Percentiles rank a stretch among this genome's conserved stretches.
Conservation (phyloP, 108 stramenopile genomes). For the Epithemia pelagica region DNA sequence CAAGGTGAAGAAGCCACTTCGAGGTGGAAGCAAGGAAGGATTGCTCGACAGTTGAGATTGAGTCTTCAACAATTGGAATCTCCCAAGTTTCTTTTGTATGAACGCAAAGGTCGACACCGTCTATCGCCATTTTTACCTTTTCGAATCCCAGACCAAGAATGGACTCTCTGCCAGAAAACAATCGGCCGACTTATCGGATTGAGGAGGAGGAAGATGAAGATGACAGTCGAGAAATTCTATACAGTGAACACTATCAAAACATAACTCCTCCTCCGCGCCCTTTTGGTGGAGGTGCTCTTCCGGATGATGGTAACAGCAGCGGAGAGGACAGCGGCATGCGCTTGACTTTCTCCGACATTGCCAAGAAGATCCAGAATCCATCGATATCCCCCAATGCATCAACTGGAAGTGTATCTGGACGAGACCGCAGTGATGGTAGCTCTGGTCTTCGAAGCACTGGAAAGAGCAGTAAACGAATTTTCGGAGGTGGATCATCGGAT, state of each 20-base stretch:
- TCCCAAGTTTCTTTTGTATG: no score
- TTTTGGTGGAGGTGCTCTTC: neutral
- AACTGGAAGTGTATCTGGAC: neutral
- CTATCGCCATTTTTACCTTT: no score
- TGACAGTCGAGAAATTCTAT: neutral
- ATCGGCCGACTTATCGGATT: neutral
- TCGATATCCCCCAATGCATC: neutral
- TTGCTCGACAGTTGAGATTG: no score
- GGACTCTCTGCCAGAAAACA: slow-evolving; percentile 25
- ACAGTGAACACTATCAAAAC: neutral
- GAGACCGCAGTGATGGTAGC: neutral
- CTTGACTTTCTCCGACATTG: neutral
- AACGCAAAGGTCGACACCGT: no score
- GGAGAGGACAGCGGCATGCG: neutral
- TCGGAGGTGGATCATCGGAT: neutral
- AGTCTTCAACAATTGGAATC: no score
- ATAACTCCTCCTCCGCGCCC: neutral
- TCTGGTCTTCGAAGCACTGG: neutral
- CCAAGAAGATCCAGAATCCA: neutral
- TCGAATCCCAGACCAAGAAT: no score
- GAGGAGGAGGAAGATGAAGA: neutral
- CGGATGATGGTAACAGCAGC: neutral
- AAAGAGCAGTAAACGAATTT: neutral
- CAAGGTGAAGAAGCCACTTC: no score
- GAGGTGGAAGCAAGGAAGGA: no score